Evolutionary conservation across 2,329 filamentous ascomycete species (phyloP).

Genomic region (Colletotrichum sp.): DNA sequence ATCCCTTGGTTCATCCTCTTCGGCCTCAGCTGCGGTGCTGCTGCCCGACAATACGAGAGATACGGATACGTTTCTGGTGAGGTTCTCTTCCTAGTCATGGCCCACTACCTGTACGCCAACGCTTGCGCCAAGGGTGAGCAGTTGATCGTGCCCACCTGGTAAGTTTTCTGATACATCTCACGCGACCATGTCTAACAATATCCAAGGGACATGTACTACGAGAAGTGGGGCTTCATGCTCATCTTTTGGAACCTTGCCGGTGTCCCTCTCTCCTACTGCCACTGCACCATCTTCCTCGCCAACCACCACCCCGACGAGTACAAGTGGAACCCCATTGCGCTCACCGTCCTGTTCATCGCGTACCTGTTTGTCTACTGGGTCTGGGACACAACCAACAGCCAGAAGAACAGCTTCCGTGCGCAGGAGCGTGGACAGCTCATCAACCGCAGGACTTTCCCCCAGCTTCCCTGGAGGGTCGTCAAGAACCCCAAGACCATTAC

Average conservation of each 20-base stretch:
- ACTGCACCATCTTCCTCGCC: slow-evolving; percentile 89
- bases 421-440: slow-evolving; percentile 75
- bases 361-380: slow-evolving; percentile 89
- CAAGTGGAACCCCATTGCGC: slow-evolving; percentile 73
- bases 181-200: neutral
- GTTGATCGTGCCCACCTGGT: slow-evolving; percentile 84
- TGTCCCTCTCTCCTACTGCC: slow-evolving; percentile 90
- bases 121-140: slow-evolving; percentile 93
- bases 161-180: slow-evolving; percentile 20
- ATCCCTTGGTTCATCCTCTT: slow-evolving; percentile 93
- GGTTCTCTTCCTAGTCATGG: slow-evolving; percentile 83
- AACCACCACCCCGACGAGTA: slow-evolving; percentile 82
- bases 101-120: slow-evolving; percentile 91
- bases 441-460: slow-evolving; percentile 82
- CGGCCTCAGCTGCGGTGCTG: slow-evolving; percentile 76
- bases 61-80: slow-evolving; percentile 90
- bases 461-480: slow-evolving; percentile 86
- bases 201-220: slow-evolving; percentile 87
- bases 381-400: slow-evolving; percentile 90
- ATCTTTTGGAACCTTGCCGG: slow-evolving; percentile 97
- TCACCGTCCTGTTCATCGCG: slow-evolving; percentile 68
- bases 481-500: slow-evolving; percentile 81
- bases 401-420: slow-evolving; percentile 91
- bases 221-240: slow-evolving; percentile 97
- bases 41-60: slow-evolving; percentile 80